Conservation (phyloP, 2,329 filamentous ascomycete species). For the Berkeleyomyces rouxiae region DNA sequence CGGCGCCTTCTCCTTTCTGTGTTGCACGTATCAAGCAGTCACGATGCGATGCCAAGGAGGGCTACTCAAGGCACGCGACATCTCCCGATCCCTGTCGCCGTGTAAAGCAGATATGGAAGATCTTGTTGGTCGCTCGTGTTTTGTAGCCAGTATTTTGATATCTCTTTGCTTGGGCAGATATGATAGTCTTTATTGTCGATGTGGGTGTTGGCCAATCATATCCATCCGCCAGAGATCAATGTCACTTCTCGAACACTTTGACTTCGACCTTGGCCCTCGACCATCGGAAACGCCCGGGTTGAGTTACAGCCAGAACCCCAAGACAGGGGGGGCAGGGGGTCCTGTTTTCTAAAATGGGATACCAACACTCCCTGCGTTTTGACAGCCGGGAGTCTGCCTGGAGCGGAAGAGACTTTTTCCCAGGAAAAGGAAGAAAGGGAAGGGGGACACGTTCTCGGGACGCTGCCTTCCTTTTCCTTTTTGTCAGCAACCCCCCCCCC, state of each 20-base stretch:
- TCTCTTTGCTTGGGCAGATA: too few relatives aligned
- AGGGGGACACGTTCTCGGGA: background rate
- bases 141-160: too few relatives aligned
- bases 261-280: background rate
- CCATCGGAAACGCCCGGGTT: background rate
- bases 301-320: background rate
- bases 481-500: too few relatives aligned
- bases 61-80: slow-evolving; percentile 1
- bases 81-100: slow-evolving; percentile 5
- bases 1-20: background rate
- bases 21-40: background rate
- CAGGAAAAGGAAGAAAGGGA: background rate
- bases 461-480: background rate
- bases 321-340: background rate
- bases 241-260: background rate
- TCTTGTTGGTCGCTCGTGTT: too few relatives aligned
- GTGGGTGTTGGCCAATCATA: too few relatives aligned
- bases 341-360: background rate
- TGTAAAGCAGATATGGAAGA: background rate
- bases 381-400: background rate
- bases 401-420: slow-evolving; percentile 1
- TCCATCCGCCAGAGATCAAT: too few relatives aligned
- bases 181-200: too few relatives aligned
- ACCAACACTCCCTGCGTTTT: slow-evolving; percentile 4
- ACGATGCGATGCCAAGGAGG: background rate